Base-by-base conservation (phyloP, 352 stramenopile species). In the Phytophthora brassicae region DNA sequence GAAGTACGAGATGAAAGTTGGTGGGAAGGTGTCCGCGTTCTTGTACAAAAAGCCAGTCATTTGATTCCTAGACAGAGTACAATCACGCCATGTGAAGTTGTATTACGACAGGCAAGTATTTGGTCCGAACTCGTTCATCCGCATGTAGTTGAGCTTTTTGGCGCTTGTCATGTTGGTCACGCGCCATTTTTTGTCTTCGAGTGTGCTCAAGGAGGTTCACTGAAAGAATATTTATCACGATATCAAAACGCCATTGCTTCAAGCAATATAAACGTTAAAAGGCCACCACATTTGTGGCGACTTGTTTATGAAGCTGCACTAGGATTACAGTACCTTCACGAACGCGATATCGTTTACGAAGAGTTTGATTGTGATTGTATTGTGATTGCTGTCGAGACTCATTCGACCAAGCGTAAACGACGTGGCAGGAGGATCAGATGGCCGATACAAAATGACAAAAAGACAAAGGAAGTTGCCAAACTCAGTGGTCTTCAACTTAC, bases 111-210 rank as follows among this genome's bases (percentile, higher is more conserved):
- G 23, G 67, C 67, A 24, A 53, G 56, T 24, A 24, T 75, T 49
- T 72, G 67, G 67, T 75, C 67, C 0, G 56, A 75, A 19, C 56
- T 75, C 13, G 67, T 75, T 44, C 67, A 75, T 22, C 67, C 67
- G 1, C 67, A 75, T 26, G 29, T 75, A 6, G 52, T 71, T 17
- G 66, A 75, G 19, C 63, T 75, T 35, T 74, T 70, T 31, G 67
- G 67, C 0, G 62, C 67, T 9, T 75, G 52, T 2, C 62, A 75
- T 26, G 48, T 68, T 5, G 62, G 49, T 3, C 31, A 38, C 3
- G 19, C 31, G 2, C 67, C 56, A 14, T 75, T 72, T 39, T 64
- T 75, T 5, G 62, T 68, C 7, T 68, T 63, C n/a, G 67, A 75
- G 39, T 29, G 22, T 16, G 44, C 36, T 4, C 58, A 49, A 24